A percentile compares a stretch with the other conserved stretches of the same genome.
phyloP scores from a whole-genome alignment of 2,329 filamentous ascomycete species.

The Colletotrichum theobromicola region DNA sequence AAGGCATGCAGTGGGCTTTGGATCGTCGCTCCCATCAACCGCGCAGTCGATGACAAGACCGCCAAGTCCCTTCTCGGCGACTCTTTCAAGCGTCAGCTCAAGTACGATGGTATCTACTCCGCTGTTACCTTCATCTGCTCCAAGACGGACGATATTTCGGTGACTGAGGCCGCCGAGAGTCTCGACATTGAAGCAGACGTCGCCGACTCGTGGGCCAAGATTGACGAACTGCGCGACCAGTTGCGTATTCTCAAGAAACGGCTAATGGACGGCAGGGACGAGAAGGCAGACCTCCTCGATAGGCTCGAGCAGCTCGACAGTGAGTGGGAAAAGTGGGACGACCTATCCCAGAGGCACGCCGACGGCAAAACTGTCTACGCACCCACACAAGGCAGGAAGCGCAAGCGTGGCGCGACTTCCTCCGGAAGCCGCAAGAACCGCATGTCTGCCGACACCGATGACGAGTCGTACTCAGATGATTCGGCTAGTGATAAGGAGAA shows the following conservation, averaged over 20 bases:
- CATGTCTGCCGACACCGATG: conserved; percentile 15
- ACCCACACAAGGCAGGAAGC: conserved; percentile 25
- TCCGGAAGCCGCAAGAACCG: conserved; percentile 7
- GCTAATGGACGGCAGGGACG: background rate
- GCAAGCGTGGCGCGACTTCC: conserved; percentile 19
- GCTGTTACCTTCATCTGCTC: conserved; percentile 66
- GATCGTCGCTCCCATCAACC: conserved; percentile 67
- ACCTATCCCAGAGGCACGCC: conserved; percentile 13
- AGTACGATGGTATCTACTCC: conserved; percentile 61
- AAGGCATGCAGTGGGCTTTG: conserved; percentile 65
- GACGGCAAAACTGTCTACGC: conserved; percentile 26
- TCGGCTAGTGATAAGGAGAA: conserved; percentile 11
- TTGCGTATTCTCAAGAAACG: conserved; percentile 27
- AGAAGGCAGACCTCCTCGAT: conserved; percentile 20
- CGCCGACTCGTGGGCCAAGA: conserved; percentile 35
- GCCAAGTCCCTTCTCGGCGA: conserved; percentile 62
- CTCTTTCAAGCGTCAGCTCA: conserved; percentile 62
- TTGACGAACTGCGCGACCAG: conserved; percentile 26
- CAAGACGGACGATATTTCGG: conserved; percentile 66
- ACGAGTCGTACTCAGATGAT: conserved; percentile 24
- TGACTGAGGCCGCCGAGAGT: conserved; percentile 38
- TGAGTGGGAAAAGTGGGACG: conserved; percentile 26
- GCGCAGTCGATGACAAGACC: conserved; percentile 65
- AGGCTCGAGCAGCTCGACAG: conserved; percentile 25
- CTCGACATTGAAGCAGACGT: conserved; percentile 31